A percentile compares a stretch with the other conserved stretches of the same genome.
Evolutionary conservation across 225 moss, liverwort and hornwort genomes (phyloP).

Genomic region (Bryum argenteum): DNA sequence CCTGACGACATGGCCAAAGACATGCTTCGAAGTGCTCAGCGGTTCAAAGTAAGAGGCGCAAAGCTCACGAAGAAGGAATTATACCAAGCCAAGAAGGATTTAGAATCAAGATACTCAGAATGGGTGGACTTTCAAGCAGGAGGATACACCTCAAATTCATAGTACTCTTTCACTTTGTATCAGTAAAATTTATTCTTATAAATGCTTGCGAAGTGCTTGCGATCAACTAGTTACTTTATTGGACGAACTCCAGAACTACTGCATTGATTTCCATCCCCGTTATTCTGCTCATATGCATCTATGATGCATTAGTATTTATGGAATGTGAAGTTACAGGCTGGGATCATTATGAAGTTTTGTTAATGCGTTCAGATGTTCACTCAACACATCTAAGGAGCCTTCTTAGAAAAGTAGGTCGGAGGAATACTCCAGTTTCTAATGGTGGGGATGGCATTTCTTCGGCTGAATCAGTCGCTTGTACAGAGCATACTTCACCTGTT

Average conservation of each 20-base stretch:
- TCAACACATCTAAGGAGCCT: conserved; percentile 30
- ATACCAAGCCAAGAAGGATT: conserved; percentile 42
- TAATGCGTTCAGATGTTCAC: too few relatives aligned
- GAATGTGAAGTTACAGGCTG: too few relatives aligned
- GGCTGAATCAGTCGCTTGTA: conserved; percentile 35
- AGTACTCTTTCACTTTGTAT: conserved; percentile 9
- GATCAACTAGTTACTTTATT: neutral
- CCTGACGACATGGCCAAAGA: conserved; percentile 95
- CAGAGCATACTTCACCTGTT: conserved; percentile 39
- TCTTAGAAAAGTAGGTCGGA: conserved; percentile 39
- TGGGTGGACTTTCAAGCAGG: conserved; percentile 39
- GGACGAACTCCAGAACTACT: neutral
- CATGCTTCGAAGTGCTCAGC: conserved; percentile 93
- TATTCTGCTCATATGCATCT: too few relatives aligned
- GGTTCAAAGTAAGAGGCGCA: conserved; percentile 56
- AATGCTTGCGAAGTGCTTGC: conserved; percentile 15
- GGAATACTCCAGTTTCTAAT: conserved; percentile 16
- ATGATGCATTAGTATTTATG: too few relatives aligned
- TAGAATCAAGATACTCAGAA: conserved; percentile 51
- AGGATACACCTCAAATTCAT: conserved; percentile 21
- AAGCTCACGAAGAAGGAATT: conserved; percentile 41
- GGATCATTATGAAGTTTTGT: too few relatives aligned
- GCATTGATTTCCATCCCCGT: neutral
- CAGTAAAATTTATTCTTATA: neutral
- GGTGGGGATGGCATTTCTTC: conserved; percentile 39